A percentile compares a stretch with the other conserved stretches of the same genome.
Conservation (phyloP, 257 asterid species). For the Jacaranda mimosifolia region DNA sequence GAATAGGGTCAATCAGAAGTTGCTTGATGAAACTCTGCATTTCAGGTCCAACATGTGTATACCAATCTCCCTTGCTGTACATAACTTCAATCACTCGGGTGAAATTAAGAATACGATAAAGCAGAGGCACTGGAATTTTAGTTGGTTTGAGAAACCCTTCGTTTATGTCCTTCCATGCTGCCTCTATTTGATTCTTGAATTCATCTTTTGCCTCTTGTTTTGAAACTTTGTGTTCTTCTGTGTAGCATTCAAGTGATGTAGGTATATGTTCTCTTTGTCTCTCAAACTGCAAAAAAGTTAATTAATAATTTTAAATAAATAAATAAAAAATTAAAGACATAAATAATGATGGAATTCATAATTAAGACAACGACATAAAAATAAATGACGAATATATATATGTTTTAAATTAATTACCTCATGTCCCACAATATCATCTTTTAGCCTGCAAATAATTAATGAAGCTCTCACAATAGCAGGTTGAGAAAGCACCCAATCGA, state of each 20-base stretch:
- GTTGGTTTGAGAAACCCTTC: slow-evolving; percentile 39
- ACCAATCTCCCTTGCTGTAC: slow-evolving; percentile 40
- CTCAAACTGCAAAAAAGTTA: slow-evolving; percentile 35
- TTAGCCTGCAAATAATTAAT: slow-evolving; percentile 35
- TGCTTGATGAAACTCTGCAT: slow-evolving; percentile 33
- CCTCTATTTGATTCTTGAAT: slow-evolving; percentile 31
- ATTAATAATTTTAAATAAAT: not conserved
- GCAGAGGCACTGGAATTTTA: slow-evolving; percentile 28
- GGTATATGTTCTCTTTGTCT: slow-evolving; percentile 44
- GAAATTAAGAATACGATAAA: slow-evolving; percentile 38
- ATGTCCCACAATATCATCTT: slow-evolving; percentile 34
- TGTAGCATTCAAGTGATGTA: slow-evolving; percentile 41
- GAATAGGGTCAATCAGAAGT: slow-evolving; percentile 32
- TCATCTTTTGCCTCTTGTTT: slow-evolving; percentile 19
- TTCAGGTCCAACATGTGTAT: slow-evolving; percentile 37
- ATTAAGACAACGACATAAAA: no score
- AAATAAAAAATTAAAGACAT: not conserved
- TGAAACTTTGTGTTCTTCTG: slow-evolving; percentile 32
- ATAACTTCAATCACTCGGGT: slow-evolving; percentile 28
- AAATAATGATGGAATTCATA: not conserved
- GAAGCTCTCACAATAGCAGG: slow-evolving; percentile 41
- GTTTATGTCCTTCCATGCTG: slow-evolving; percentile 47
- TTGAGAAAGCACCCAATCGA: slow-evolving; percentile 37
- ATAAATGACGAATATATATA: no score
- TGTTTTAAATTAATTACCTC: slow-evolving; percentile 30